Percentiles rank a stretch among this genome's conserved stretches.
Evolutionary conservation across 2,329 filamentous ascomycete genomes (phyloP).

Genomic region (Zymoseptoria crescenta): DNA sequence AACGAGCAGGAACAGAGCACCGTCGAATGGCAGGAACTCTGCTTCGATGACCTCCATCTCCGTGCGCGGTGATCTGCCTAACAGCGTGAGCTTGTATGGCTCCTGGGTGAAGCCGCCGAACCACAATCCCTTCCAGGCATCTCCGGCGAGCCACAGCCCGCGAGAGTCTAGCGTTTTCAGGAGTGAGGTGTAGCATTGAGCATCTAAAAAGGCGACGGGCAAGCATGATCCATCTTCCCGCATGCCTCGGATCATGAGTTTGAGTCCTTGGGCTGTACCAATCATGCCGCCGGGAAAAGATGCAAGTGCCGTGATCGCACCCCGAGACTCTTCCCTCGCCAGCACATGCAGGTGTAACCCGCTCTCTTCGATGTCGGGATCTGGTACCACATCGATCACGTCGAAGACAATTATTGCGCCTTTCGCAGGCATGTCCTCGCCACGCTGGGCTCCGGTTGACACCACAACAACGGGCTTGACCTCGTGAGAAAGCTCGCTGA

Average conservation of each 20-base stretch:
- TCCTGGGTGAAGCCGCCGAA: slow-evolving; percentile 96
- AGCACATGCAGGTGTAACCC: slow-evolving; percentile 78
- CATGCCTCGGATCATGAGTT: slow-evolving; percentile 90
- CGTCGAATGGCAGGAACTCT: slow-evolving; percentile 81
- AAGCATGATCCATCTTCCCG: slow-evolving; percentile 91
- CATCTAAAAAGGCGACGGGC: slow-evolving; percentile 94
- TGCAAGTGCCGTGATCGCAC: slow-evolving; percentile 75
- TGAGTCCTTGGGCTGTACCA: slow-evolving; percentile 92
- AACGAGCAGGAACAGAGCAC: slow-evolving; percentile 72
- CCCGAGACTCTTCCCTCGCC: slow-evolving; percentile 83
- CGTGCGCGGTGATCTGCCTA: slow-evolving; percentile 70
- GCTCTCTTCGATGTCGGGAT: slow-evolving; percentile 77
- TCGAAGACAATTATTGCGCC: slow-evolving; percentile 87
- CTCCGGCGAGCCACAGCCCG: slow-evolving; percentile 78
- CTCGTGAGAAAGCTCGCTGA: slow-evolving; percentile 86
- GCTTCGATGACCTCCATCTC: slow-evolving; percentile 70
- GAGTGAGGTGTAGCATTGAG: slow-evolving; percentile 87
- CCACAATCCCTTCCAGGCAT: slow-evolving; percentile 90
- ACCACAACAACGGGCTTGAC: slow-evolving; percentile 74
- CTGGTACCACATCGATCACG: slow-evolving; percentile 82
- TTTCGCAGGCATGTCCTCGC: slow-evolving; percentile 80
- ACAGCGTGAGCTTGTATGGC: slow-evolving; percentile 88
- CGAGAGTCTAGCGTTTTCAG: slow-evolving; percentile 75
- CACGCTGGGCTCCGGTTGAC: slow-evolving; percentile 76
- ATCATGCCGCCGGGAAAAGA: slow-evolving; percentile 70